Percentiles rank a stretch among this genome's conserved stretches.
Conservation (phyloP, 495 filamentous ascomycete genomes). For the Trichoderma orchidacearum region DNA sequence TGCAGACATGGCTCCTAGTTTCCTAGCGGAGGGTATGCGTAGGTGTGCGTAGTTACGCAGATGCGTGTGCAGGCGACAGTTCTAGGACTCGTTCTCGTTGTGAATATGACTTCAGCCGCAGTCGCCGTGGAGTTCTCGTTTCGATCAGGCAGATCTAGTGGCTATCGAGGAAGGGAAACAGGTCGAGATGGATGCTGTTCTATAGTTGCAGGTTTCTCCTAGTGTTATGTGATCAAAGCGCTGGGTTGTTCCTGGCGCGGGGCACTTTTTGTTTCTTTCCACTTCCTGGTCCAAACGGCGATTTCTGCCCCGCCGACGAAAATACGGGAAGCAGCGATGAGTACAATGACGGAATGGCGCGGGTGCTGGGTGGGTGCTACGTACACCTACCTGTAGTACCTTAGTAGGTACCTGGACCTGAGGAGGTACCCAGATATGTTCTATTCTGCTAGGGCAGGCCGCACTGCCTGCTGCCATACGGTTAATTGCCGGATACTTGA, state of each 20-base stretch:
- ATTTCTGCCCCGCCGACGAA: neutral
- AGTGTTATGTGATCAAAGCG: neutral
- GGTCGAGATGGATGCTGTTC: neutral
- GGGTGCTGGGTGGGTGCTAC: too few species aligned
- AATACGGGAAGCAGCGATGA: neutral
- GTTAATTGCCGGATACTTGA: neutral
- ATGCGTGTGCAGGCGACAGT: too few species aligned
- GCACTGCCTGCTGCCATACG: neutral
- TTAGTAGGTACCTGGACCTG: neutral
- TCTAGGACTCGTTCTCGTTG: too few species aligned
- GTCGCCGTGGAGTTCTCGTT: neutral
- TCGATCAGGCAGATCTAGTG: too few species aligned
- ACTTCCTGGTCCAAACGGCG: too few species aligned
- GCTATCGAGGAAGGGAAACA: too few species aligned
- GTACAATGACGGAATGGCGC: neutral
- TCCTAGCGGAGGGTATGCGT: too few species aligned
- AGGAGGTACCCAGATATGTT: neutral
- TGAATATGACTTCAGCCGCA: too few species aligned
- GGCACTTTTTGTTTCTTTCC: neutral
- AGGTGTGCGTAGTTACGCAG: neutral
- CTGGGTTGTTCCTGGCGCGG: neutral
- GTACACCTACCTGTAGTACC: too few species aligned
- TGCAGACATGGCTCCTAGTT: slow-evolving; percentile 32
- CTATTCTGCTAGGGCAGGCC: neutral
- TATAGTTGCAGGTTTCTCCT: neutral